Percentiles rank a stretch among this genome's conserved stretches.
Evolutionary conservation across 2,329 filamentous ascomycete genomes (phyloP).

Genomic region (Meredithiella fracta): DNA sequence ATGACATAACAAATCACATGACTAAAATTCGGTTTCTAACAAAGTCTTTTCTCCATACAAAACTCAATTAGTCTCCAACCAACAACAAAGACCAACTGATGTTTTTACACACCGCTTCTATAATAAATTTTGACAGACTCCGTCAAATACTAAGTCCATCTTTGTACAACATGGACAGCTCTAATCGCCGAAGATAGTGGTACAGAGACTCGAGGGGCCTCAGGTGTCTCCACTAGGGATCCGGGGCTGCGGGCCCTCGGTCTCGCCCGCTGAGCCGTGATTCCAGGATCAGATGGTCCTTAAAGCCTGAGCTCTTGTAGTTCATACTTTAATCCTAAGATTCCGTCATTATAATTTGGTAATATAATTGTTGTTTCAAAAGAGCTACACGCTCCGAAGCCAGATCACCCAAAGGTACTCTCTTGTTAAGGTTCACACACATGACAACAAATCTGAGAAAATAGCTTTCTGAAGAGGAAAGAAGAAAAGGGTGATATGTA

Average conservation of each 20-base stretch:
- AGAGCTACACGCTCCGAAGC: no score
- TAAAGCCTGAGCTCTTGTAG: no score
- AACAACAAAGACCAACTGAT: not conserved
- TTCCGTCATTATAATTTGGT: no score
- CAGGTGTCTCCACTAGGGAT: not conserved
- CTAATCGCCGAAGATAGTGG: not conserved
- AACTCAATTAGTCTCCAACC: not conserved
- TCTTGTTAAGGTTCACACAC: conserved; percentile 3
- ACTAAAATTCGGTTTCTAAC: no score
- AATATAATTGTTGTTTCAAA: no score
- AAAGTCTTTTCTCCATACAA: not conserved
- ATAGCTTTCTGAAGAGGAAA: conserved; percentile 4
- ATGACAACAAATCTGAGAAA: not conserved
- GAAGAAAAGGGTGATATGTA: conserved; percentile 10
- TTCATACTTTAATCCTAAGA: no score
- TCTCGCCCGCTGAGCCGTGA: not conserved
- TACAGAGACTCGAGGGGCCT: not conserved
- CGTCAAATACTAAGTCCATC: not conserved
- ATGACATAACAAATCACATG: no score
- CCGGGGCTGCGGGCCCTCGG: not conserved
- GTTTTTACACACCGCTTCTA: not conserved
- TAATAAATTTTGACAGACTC: not conserved
- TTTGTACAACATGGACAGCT: not conserved
- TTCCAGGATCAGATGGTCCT: no score
- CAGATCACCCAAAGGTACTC: not conserved